Evolutionary conservation across 129 eudicot species (phyloP).

Genomic region (Flaveria bidentis): DNA sequence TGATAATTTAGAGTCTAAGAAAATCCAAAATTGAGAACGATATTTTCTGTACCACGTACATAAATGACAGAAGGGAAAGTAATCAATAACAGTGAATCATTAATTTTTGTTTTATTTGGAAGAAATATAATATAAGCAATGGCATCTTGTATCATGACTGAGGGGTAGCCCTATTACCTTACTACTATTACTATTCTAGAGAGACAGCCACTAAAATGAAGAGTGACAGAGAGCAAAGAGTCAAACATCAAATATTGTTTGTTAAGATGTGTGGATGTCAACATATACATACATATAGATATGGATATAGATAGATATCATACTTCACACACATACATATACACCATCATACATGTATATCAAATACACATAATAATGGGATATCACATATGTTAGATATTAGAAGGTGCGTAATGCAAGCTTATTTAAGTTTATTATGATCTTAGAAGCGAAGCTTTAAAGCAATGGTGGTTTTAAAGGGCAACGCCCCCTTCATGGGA

Average conservation of each 20-base stretch:
- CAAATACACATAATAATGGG: background rate
- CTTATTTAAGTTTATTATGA: too few species aligned
- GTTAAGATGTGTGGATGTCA: too few species aligned
- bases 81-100: constrained; percentile 31
- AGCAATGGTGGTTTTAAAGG: too few species aligned
- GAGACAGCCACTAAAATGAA: constrained; percentile 7
- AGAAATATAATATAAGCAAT: constrained; percentile 23
- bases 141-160: constrained; percentile 29
- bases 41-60: constrained; percentile 22
- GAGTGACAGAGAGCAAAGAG: constrained; percentile 22
- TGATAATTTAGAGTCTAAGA: background rate
- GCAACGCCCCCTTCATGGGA: too few species aligned
- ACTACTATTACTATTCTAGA: constrained; percentile 2
- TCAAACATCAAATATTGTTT: background rate
- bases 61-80: constrained; percentile 14
- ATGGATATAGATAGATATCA: background rate
- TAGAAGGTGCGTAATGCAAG: too few species aligned
- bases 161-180: constrained; percentile 27
- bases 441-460: too few species aligned
- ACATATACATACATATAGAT: too few species aligned
- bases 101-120: constrained; percentile 34
- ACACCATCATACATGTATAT: too few species aligned
- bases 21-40: constrained; percentile 15
- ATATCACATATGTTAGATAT: too few species aligned
- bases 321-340: background rate